Evolutionary conservation across 345 rosid genomes (phyloP).

Genomic region (Eucalyptus cloeziana): DNA sequence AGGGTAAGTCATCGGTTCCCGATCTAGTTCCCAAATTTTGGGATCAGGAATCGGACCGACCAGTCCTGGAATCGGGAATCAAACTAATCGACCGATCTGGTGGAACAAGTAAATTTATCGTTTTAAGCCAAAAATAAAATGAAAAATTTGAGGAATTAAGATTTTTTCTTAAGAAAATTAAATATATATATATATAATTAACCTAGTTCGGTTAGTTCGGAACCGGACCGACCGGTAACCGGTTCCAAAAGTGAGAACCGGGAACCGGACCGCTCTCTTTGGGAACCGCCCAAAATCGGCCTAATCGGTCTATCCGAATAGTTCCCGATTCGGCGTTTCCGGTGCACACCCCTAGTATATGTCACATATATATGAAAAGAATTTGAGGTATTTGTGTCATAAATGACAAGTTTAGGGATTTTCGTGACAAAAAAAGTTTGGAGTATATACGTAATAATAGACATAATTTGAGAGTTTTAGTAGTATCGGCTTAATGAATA

Average conservation of each 20-base stretch:
- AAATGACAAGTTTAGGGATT: neutral
- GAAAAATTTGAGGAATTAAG: too few species aligned
- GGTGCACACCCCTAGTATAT: too few species aligned
- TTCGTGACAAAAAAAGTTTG: too few species aligned
- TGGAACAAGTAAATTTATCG: accelerated
- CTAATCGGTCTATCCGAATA: accelerated
- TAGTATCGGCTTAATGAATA: neutral
- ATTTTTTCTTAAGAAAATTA: too few species aligned
- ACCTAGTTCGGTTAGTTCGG: accelerated
- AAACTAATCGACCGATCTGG: accelerated
- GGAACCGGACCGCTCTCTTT: accelerated
- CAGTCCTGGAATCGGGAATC: accelerated
- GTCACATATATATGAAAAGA: too few species aligned
- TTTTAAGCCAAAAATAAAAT: too few species aligned
- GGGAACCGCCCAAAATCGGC: accelerated
- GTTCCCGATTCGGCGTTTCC: accelerated
- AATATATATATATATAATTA: too few species aligned
- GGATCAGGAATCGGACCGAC: accelerated
- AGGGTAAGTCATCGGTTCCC: accelerated
- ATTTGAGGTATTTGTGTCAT: neutral
- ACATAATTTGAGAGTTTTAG: neutral
- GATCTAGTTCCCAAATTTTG: accelerated
- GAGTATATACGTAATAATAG: accelerated
- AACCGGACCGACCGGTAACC: accelerated
- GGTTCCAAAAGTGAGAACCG: accelerated